Conservation (phyloP, 1,284 basidiomycete species). For the Apiotrichum siamense region DNA sequence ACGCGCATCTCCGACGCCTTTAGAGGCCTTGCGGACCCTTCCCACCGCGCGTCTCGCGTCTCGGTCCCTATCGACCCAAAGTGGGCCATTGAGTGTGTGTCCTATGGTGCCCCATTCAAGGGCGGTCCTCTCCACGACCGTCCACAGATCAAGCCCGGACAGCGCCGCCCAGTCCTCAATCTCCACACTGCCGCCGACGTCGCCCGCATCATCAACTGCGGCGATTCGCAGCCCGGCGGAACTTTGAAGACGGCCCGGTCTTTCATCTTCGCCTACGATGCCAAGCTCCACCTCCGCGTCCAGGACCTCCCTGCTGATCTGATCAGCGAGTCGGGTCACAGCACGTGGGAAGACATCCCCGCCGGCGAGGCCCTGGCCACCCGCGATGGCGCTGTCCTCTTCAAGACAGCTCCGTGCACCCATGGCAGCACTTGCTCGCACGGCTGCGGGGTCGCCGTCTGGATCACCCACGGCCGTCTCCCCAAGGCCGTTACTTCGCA, state of each 20-base stretch:
- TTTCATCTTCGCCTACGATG: conserved; percentile 48
- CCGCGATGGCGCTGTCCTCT: conserved; percentile 48
- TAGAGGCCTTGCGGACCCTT: conserved; percentile 7
- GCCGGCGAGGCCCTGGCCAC: conserved; percentile 46
- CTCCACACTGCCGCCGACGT: conserved; percentile 44
- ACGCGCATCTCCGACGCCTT: conserved; percentile 34
- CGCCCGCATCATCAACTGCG: conserved; percentile 43
- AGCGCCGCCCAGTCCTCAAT: conserved; percentile 35
- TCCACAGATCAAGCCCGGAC: conserved; percentile 44
- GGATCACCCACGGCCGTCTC: conserved; percentile 49
- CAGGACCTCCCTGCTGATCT: conserved; percentile 22
- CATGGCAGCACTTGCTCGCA: conserved; percentile 12
- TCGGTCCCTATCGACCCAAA: conserved; percentile 10
- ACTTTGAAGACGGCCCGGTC: conserved; percentile 39
- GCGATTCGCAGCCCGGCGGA: conserved; percentile 50
- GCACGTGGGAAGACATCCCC: conserved; percentile 20
- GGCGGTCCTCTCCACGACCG: conserved; percentile 45
- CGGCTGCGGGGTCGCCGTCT: conserved; percentile 41
- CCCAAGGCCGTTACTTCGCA: conserved; percentile 43
- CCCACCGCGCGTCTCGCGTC: conserved; percentile 7
- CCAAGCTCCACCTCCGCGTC: conserved; percentile 37
- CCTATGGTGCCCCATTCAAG: conserved; percentile 35
- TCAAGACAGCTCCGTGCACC: conserved; percentile 35
- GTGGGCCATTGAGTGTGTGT: conserved; percentile 34
- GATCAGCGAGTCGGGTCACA: conserved; percentile 17